These are phyloP conservation scores for Paramecium octaurelia DNA, from an alignment of 73 alveolate genomes.

Conservation along the genomic window DNA sequence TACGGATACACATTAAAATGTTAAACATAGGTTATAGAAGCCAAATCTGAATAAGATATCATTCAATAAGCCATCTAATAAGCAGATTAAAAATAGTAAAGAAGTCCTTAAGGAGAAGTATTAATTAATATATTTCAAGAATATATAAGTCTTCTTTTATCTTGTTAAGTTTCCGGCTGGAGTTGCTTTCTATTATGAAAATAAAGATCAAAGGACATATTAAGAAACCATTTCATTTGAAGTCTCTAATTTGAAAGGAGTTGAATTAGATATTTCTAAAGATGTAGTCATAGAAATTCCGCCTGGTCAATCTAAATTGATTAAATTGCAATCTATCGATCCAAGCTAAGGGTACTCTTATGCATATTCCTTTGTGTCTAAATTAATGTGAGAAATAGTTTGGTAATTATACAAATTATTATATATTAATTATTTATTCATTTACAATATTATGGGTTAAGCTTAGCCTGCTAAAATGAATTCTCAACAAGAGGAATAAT, in stretches of 20 bases:
- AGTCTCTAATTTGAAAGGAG: not conserved
- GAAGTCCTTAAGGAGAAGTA: not conserved
- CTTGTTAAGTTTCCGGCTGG: constrained; percentile 14
- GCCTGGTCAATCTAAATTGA: not conserved
- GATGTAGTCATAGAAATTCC: not conserved
- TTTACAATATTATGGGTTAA: not conserved
- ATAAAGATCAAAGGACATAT: not conserved
- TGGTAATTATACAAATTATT: not conserved
- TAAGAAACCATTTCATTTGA: not conserved
- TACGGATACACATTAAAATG: not conserved
- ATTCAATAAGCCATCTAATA: not conserved
- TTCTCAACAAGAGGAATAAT: not conserved
- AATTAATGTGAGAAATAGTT: not conserved
- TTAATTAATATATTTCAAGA: not conserved
- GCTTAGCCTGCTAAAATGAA: not conserved
- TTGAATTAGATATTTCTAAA: not conserved
- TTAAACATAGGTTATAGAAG: not conserved
- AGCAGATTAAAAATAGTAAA: not conserved
- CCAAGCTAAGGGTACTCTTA: not conserved
- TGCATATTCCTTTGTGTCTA: not conserved
- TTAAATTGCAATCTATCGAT: not conserved
- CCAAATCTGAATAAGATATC: not conserved
- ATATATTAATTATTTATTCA: not conserved
- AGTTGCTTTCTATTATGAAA: not conserved
- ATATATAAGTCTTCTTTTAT: not conserved